These are phyloP conservation scores for Rubia yunnanensis DNA, from an alignment of 257 asterid genomes.

Conservation along the genomic window DNA sequence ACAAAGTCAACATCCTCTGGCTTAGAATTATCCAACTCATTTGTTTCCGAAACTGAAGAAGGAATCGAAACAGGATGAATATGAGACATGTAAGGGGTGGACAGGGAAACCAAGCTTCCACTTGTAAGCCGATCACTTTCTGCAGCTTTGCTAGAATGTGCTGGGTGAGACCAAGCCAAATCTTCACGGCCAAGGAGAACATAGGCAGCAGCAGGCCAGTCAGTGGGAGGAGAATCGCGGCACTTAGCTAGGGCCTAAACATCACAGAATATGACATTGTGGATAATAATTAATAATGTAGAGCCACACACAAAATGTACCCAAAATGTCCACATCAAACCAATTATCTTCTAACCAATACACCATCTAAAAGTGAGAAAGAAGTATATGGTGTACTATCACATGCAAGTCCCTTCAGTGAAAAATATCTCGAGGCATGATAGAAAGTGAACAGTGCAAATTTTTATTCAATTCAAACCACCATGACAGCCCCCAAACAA, in stretches of 20 bases:
- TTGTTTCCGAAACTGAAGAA: constrained; percentile 73
- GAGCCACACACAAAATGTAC: background rate
- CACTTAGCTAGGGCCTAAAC: constrained; percentile 83
- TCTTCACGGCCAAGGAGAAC: constrained; percentile 96
- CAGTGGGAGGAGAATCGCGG: constrained; percentile 90
- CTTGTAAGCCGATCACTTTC: constrained; percentile 46
- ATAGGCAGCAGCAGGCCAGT: constrained; percentile 97
- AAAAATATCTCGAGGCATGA: background rate
- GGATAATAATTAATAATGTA: background rate
- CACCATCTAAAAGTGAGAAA: background rate
- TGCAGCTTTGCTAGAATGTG: constrained; percentile 45
- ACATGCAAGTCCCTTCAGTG: background rate
- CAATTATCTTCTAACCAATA: background rate
- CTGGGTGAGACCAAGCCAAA: constrained; percentile 58
- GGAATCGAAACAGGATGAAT: constrained; percentile 83
- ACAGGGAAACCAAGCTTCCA: constrained; percentile 54
- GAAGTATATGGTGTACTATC: background rate
- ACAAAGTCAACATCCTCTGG: constrained; percentile 59
- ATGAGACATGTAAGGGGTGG: constrained; percentile 85
- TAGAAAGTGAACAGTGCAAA: background rate
- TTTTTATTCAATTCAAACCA: background rate
- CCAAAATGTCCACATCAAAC: background rate
- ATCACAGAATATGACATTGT: background rate
- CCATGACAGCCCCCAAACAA: background rate
- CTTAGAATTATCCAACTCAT: constrained; percentile 56